phyloP scores from a whole-genome alignment of 495 filamentous ascomycete genomes.

The Trichocladium antarcticum region DNA sequence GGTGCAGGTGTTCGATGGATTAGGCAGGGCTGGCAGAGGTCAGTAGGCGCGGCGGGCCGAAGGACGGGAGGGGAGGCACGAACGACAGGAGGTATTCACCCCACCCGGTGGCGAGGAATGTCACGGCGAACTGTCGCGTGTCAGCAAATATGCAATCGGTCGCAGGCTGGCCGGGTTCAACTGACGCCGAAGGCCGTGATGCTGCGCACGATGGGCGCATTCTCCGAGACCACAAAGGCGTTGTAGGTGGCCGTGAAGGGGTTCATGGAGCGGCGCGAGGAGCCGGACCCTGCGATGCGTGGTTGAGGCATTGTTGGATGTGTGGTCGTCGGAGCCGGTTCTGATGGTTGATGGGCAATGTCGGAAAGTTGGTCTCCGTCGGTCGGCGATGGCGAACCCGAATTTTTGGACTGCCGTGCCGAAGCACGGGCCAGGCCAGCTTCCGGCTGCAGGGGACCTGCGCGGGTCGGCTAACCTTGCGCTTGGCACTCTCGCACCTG shows the following conservation, averaged over 20 bases:
- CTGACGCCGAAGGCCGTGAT: slow-evolving; percentile 63
- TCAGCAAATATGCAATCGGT: slow-evolving; percentile 7
- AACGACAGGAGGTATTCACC: slow-evolving; percentile 39
- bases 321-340: background rate
- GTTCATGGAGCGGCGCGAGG: slow-evolving; percentile 17
- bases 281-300: slow-evolving; percentile 18
- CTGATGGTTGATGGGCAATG: background rate
- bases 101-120: slow-evolving; percentile 63
- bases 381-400: background rate
- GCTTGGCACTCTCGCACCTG: no score
- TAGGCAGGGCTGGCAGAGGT: slow-evolving; percentile 3
- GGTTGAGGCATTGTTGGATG: slow-evolving; percentile 31
- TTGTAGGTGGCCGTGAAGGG: slow-evolving; percentile 20
- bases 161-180: slow-evolving; percentile 11
- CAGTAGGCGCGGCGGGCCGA: slow-evolving; percentile 3
- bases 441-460: background rate
- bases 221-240: slow-evolving; percentile 47
- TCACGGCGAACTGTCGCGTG: slow-evolving; percentile 48
- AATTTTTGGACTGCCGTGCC: background rate
- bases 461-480: no score
- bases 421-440: background rate
- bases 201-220: slow-evolving; percentile 62
- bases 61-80: background rate
- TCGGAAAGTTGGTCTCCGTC: background rate
- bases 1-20: background rate